These are phyloP conservation scores for Xylogone sp. DNA, from an alignment of 2,329 filamentous ascomycete genomes.

Conservation along the genomic window DNA sequence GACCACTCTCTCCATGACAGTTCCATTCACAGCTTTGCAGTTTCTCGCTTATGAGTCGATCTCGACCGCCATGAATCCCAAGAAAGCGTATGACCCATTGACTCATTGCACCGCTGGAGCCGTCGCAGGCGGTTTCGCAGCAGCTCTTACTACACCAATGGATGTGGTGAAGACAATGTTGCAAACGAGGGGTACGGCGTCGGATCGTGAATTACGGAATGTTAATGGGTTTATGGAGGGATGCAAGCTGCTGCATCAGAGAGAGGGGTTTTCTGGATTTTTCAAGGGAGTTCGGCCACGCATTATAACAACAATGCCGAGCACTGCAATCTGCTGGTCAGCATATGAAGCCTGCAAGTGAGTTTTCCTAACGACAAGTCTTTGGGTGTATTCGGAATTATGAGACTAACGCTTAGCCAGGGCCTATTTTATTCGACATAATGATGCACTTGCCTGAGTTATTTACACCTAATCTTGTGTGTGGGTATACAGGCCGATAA, in stretches of 20 bases:
- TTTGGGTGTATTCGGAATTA: background rate
- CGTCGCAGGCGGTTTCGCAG: slow-evolving; percentile 87
- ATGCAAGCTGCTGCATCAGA: slow-evolving; percentile 44
- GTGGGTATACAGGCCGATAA: background rate
- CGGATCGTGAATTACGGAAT: slow-evolving; percentile 62
- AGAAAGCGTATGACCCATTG: slow-evolving; percentile 81
- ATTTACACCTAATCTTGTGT: background rate
- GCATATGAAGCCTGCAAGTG: slow-evolving; percentile 68
- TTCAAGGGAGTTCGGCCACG: slow-evolving; percentile 89
- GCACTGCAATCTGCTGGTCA: slow-evolving; percentile 99
- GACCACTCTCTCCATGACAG: slow-evolving; percentile 96
- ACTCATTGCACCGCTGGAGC: slow-evolving; percentile 93
- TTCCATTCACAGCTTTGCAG: slow-evolving; percentile 94
- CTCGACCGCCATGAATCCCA: slow-evolving; percentile 88
- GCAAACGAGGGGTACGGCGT: slow-evolving; percentile 83
- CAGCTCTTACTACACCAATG: slow-evolving; percentile 90
- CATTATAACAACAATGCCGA: slow-evolving; percentile 95
- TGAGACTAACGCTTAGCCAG: slow-evolving; percentile 29
- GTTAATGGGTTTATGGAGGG: slow-evolving; percentile 28
- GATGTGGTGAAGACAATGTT: slow-evolving; percentile 98
- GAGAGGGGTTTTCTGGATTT: slow-evolving; percentile 83
- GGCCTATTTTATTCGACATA: slow-evolving; percentile 57
- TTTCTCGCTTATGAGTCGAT: slow-evolving; percentile 98
- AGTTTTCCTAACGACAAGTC: too few species aligned
- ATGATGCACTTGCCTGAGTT: slow-evolving; percentile 32